Base-by-base conservation (phyloP, 2,329 filamentous ascomycete species). In the Colletotrichum sojae region DNA sequence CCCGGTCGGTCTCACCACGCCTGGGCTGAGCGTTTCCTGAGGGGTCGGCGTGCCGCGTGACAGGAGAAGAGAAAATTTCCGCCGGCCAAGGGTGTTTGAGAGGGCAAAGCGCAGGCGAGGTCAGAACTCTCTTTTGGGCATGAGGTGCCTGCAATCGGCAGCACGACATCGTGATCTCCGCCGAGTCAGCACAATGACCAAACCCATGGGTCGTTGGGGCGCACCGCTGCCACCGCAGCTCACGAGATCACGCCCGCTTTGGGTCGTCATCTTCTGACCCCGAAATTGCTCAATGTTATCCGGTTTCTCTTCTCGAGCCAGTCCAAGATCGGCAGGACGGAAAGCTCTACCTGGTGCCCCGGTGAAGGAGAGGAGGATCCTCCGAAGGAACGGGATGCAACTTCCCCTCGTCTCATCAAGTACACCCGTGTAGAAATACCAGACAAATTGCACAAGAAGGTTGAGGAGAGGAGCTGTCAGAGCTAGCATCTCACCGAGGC, bases 111-210 rank as follows among this genome's bases (percentile, higher is more conserved):
- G 20, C 49, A 63, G 54, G 49, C n/a, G 16, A 53, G 40, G 67
- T 67, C 62, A 69, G 67, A 67, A 69, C 36, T 57, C 56, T 56
- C 55, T 39, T 59, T 16, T 48, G 27, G 39, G 31, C 46, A 49
- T 52, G 45, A 60, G 25, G 18, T 43, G 36, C 62, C n/a, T 67
- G 62, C 55, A 68, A 40, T 36, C 31, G 56, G 49, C 67, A 55
- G 63, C 63, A 69, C 67, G 67, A 69, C 63, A 69, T 69, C 63
- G 53, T 61, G 62, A 69, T 69, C 67, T 69, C 55, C 63, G 56
- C 56, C 56, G 62, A 67, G 67, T 69, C 67, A 69, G 56, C 52
- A 39, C n/a, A 25, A 22, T 48, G 25, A 54, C 31, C 45, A 54
- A 36, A 25, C 18, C 48, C 58, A 52, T 58, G 43, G 45, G 25